These are phyloP conservation scores for Lipomyces chichibuensis DNA, from an alignment of 805 yeast genomes.

Conservation along the genomic window DNA sequence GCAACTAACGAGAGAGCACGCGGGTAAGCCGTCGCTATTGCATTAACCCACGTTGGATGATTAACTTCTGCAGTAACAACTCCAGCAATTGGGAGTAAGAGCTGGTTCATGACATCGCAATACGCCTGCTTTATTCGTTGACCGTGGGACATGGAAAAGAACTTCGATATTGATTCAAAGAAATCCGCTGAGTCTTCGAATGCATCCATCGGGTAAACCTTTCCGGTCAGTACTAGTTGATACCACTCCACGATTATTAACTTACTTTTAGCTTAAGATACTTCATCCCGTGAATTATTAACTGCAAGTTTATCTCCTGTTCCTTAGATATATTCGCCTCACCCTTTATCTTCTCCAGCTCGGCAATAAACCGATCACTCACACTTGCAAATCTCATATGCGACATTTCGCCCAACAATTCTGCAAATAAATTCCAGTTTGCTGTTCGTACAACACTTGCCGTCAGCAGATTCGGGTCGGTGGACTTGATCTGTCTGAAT, in stretches of 20 bases:
- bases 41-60: conserved; percentile 92
- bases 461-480: conserved; percentile 74
- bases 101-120: conserved; percentile 76
- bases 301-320: conserved; percentile 64
- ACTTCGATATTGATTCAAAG: conserved; percentile 80
- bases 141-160: conserved; percentile 67
- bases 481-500: conserved; percentile 81
- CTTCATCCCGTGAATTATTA: conserved; percentile 90
- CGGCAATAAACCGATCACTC: conserved; percentile 91
- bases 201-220: conserved; percentile 79
- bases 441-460: conserved; percentile 79
- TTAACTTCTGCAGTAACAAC: conserved; percentile 90
- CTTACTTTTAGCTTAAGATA: conserved; percentile 62
- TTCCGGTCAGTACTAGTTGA: background rate
- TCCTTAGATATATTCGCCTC: conserved; percentile 45
- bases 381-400: conserved; percentile 80
- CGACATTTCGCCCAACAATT: conserved; percentile 87
- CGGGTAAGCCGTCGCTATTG: conserved; percentile 64
- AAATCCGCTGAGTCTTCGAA: conserved; percentile 95
- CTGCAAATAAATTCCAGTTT: conserved; percentile 92
- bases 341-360: conserved; percentile 66
- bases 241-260: background rate
- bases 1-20: conserved; percentile 53
- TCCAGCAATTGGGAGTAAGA: conserved; percentile 81
- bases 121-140: conserved; percentile 73